Conservation (phyloP, 2,329 filamentous ascomycete genomes). For the Xylariomycetidae sp. region DNA sequence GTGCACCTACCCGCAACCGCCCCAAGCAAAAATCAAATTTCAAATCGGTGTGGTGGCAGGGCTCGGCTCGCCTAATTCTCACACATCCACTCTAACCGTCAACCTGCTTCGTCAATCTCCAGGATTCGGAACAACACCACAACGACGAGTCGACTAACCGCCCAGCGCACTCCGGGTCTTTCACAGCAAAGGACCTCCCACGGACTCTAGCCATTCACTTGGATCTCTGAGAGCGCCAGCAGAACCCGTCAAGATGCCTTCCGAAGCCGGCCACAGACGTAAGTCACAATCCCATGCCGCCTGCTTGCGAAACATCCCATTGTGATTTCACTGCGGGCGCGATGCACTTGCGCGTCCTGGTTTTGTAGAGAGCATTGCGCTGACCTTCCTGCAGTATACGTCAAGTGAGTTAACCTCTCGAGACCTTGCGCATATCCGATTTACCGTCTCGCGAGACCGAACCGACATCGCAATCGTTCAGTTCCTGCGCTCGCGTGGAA, state of each 20-base stretch:
- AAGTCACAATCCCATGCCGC: constrained; percentile 41
- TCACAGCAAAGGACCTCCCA: constrained; percentile 40
- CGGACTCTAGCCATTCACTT: constrained; percentile 29
- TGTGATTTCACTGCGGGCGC: too few species aligned
- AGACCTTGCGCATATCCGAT: constrained; percentile 4
- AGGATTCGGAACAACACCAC: constrained; percentile 27
- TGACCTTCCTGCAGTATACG: constrained; percentile 62
- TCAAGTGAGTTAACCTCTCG: constrained; percentile 63
- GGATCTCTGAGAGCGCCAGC: constrained; percentile 42
- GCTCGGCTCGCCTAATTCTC: constrained; percentile 24
- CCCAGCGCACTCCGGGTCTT: constrained; percentile 36
- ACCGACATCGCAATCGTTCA: too few species aligned
- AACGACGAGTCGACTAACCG: constrained; percentile 34
- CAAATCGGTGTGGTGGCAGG: constrained; percentile 20
- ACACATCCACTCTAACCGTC: constrained; percentile 15
- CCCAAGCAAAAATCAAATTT: constrained; percentile 18
- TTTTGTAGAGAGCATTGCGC: too few species aligned
- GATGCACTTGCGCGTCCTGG: too few species aligned
- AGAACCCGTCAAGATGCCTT: constrained; percentile 70
- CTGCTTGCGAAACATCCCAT: not conserved
- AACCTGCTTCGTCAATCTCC: constrained; percentile 17
- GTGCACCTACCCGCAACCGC: too few species aligned
- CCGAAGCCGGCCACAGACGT: constrained; percentile 84
- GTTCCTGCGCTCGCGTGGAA: too few species aligned
- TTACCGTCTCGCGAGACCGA: constrained; percentile 3